Evolutionary conservation across 73 alveolate species (phyloP).

Genomic region (Tetrahymena borealis): DNA sequence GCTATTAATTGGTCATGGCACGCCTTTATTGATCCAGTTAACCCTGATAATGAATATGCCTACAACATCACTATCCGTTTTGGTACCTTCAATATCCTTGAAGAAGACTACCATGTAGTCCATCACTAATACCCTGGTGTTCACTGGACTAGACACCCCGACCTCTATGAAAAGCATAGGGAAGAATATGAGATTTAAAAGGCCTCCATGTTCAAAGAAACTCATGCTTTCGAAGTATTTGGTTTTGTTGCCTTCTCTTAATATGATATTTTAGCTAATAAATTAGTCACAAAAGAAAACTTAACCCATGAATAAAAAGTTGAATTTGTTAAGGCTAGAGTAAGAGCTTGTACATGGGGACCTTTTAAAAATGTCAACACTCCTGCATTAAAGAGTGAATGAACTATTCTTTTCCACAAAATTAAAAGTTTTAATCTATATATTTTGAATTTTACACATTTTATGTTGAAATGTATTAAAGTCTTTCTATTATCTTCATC

Average conservation of each 20-base stretch:
- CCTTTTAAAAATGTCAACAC: background rate
- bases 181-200: slow-evolving; percentile 1
- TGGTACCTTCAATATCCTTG: background rate
- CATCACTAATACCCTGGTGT: background rate
- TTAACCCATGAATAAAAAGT: background rate
- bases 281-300: background rate
- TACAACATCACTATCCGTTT: background rate
- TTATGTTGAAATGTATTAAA: too few relatives aligned
- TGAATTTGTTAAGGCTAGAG: background rate
- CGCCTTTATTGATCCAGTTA: slow-evolving; percentile 1
- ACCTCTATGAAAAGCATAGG: background rate
- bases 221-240: background rate
- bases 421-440: background rate
- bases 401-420: background rate
- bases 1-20: slow-evolving; percentile 1
- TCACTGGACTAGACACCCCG: background rate
- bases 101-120: slow-evolving; percentile 17
- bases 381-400: background rate
- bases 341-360: background rate
- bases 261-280: background rate
- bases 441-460: too few relatives aligned
- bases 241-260: background rate
- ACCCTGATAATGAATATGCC: slow-evolving; percentile 2
- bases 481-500: too few relatives aligned
- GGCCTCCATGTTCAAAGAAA: background rate